Conservation (phyloP, 768 basidiomycete species). For the Leccinellum rugosiceps region DNA sequence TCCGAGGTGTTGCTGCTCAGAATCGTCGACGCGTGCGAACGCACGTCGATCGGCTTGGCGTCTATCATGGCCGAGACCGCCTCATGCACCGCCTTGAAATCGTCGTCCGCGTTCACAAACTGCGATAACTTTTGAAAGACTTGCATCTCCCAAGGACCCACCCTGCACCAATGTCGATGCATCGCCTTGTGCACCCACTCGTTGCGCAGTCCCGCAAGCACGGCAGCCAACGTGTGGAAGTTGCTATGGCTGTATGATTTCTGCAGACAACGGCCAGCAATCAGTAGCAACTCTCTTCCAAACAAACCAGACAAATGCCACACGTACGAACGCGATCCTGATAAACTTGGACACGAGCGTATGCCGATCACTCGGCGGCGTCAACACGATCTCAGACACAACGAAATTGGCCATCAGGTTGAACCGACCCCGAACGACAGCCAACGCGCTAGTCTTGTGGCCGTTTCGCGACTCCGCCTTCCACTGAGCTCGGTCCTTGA, state of each 20-base stretch:
- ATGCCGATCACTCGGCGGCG: constrained; percentile 61
- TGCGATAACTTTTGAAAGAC: constrained; percentile 69
- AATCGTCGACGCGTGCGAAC: constrained; percentile 53
- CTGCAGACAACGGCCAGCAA: constrained; percentile 35
- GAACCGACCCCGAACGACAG: constrained; percentile 75
- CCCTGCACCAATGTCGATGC: constrained; percentile 60
- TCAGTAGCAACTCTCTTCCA: not conserved
- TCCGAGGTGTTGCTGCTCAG: constrained; percentile 45
- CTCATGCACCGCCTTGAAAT: constrained; percentile 74
- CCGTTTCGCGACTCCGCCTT: constrained; percentile 57
- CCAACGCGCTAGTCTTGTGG: constrained; percentile 68
- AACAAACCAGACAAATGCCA: not conserved
- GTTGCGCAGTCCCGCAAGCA: constrained; percentile 72
- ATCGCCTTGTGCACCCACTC: constrained; percentile 68
- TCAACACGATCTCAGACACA: constrained; percentile 75
- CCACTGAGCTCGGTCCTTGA: constrained; percentile 70
- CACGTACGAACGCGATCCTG: constrained; percentile 76
- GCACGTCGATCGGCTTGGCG: constrained; percentile 55
- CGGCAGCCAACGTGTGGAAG: constrained; percentile 75
- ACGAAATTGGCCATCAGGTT: constrained; percentile 82
- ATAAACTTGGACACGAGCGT: constrained; percentile 75
- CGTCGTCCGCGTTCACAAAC: constrained; percentile 59
- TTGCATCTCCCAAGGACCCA: constrained; percentile 68
- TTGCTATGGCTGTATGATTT: constrained; percentile 78
- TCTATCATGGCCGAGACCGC: constrained; percentile 63